Evolutionary conservation across 495 filamentous ascomycete species (phyloP), one percentile per base, ranked within the genome.

Genomic region (Trichoderma reesei): DNA sequence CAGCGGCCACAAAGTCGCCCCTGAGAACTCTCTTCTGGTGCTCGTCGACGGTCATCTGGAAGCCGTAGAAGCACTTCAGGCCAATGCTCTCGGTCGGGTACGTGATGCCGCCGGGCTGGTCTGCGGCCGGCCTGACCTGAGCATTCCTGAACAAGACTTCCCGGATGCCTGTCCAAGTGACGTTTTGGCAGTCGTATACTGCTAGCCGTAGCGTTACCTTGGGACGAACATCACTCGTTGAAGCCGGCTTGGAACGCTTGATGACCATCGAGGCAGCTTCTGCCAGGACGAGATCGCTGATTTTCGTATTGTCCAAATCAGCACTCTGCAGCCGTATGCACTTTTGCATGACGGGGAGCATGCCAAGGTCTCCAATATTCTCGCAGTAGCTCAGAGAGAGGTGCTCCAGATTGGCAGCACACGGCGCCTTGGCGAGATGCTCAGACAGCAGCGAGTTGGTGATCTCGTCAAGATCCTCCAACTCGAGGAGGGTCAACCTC

Each of bases 31-130:
- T 84, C 72, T 91, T 89, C 59, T 83, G 92, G 72, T 97, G 93
- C 71, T 96, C 90, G 64, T 96, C 87, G 26, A 96, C 92, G 3
- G 92, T 96, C 72, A 88, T 88, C 75, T 98, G 94, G 86, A 90
- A 98, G 20, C 87, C 90, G 72, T 96, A 93, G 78, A 91, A 98
- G 73, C 91, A 96, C 73, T 96, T 96, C 44, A 98, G 80, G 18
- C 83, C 77, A 62, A 98, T 89, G 61, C 96, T 84, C 68, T 94
- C 86, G 4, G 81, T 83, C 0, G 89, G 87, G 48, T 85, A 89
- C 0, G 80, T 67, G 61, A 44, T 42, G 13, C 41, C 11, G 7
- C 34, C 34, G 7, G 73, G 72, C 26, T 75, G 73, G n/a, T 72
- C 73, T 41, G 69, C 72, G 13, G 67, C 66, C n/a, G 73, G 71